A percentile compares a stretch with the other conserved stretches of the same genome.
phyloP scores from a whole-genome alignment of 345 rosid genomes.

The Geranium rotundifolium region DNA sequence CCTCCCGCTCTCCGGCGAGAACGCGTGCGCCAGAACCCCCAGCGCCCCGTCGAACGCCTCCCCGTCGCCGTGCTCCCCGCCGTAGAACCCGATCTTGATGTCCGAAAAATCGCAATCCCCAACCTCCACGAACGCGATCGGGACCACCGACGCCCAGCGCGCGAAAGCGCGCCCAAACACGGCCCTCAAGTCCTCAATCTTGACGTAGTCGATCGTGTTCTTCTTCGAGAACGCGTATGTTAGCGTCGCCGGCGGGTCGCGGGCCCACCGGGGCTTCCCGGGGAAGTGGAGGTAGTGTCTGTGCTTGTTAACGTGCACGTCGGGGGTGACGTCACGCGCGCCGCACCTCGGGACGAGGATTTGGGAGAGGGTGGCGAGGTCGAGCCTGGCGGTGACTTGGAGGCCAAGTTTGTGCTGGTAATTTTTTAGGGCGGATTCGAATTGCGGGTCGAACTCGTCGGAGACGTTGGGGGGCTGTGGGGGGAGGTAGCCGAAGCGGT shows the following conservation, averaged over 20 bases:
- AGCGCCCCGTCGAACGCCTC: constrained; percentile 79
- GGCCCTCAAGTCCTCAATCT: constrained; percentile 17
- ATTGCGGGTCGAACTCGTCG: constrained; percentile 13
- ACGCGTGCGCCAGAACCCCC: constrained; percentile 70
- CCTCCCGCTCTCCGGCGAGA: constrained; percentile 73
- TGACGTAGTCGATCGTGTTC: constrained; percentile 32
- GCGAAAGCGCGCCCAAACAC: constrained; percentile 49
- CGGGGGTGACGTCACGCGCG: constrained; percentile 21
- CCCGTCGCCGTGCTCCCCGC: constrained; percentile 85
- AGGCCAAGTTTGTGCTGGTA: constrained; percentile 49
- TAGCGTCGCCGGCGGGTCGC: constrained; percentile 36
- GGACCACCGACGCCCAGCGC: constrained; percentile 66
- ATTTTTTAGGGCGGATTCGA: constrained; percentile 26
- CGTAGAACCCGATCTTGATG: constrained; percentile 64
- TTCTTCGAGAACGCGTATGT: constrained; percentile 60
- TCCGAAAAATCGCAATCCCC: constrained; percentile 52
- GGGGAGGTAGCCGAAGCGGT: constrained; percentile 39
- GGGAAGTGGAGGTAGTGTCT: constrained; percentile 42
- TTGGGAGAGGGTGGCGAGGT: constrained; percentile 30
- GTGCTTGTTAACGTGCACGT: constrained; percentile 18
- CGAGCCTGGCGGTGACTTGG: constrained; percentile 40
- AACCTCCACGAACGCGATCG: constrained; percentile 45
- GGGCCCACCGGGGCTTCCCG: constrained; percentile 60
- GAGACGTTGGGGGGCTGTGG: constrained; percentile 10
- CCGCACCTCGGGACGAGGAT: constrained; percentile 52